Evolutionary conservation across 306 rosid species (phyloP).

Genomic region (Calophaca sinica): DNA sequence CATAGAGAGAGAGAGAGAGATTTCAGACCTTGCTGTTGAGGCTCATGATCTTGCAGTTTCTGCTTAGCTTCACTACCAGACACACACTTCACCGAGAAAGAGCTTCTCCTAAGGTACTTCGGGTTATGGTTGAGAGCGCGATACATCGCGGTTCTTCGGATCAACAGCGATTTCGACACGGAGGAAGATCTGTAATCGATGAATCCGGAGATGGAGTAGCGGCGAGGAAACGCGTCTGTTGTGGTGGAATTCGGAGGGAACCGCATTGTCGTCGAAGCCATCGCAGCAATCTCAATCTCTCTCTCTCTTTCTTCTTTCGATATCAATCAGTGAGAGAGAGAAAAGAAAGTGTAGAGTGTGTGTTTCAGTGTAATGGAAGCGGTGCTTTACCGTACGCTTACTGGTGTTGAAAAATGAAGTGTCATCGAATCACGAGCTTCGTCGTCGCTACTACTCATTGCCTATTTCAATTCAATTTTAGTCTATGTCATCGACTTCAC

Average conservation of each 20-base stretch:
- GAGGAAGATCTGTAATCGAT: slow-evolving; percentile 50
- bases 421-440: slow-evolving; percentile 53
- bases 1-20: background rate
- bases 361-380: background rate
- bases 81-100: slow-evolving; percentile 57
- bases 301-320: slow-evolving; percentile 25
- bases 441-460: background rate
- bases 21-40: slow-evolving; percentile 62
- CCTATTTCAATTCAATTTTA: background rate
- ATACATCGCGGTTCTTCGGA: slow-evolving; percentile 47
- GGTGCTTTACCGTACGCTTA: slow-evolving; percentile 15
- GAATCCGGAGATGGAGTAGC: slow-evolving; percentile 54
- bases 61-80: slow-evolving; percentile 60
- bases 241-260: slow-evolving; percentile 54
- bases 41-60: slow-evolving; percentile 55
- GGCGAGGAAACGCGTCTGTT: slow-evolving; percentile 49
- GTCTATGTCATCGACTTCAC: background rate
- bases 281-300: slow-evolving; percentile 33
- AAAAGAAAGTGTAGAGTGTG: background rate
- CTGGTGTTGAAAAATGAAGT: slow-evolving; percentile 15
- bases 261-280: slow-evolving; percentile 75
- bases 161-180: slow-evolving; percentile 55
- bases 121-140: slow-evolving; percentile 25
- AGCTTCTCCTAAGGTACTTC: slow-evolving; percentile 38
- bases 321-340: slow-evolving; percentile 15